Evolutionary conservation across 257 asterid species (phyloP).

Genomic region (Rauvolfia tetraphylla): DNA sequence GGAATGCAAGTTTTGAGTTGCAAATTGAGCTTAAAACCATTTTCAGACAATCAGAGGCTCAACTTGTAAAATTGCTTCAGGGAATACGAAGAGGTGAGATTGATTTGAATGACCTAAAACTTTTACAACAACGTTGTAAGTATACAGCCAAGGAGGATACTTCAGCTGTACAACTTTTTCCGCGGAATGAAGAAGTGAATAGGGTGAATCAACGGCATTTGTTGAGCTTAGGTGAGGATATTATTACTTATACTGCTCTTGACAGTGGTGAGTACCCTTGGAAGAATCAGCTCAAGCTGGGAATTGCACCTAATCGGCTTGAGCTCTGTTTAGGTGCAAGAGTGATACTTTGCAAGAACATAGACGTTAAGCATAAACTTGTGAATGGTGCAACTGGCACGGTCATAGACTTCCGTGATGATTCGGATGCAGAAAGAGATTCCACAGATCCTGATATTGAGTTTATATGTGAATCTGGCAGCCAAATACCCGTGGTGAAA

Average conservation of each 20-base stretch:
- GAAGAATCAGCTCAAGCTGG: constrained; percentile 46
- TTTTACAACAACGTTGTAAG: constrained; percentile 48
- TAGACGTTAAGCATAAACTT: constrained; percentile 35
- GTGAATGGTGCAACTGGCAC: constrained; percentile 84
- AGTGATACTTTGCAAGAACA: constrained; percentile 60
- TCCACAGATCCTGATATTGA: constrained; percentile 15
- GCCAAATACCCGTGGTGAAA: constrained; percentile 57
- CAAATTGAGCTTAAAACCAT: constrained; percentile 53
- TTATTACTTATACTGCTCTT: constrained; percentile 43
- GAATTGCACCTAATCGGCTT: constrained; percentile 57
- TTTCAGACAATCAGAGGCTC: constrained; percentile 61
- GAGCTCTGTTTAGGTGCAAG: constrained; percentile 63
- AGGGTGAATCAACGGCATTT: constrained; percentile 47
- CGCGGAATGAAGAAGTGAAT: constrained; percentile 51
- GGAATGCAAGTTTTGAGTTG: constrained; percentile 51
- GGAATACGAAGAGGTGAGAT: constrained; percentile 52
- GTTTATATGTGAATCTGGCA: constrained; percentile 40
- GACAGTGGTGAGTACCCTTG: constrained; percentile 44
- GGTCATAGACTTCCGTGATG: constrained; percentile 27
- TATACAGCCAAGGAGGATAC: constrained; percentile 57
- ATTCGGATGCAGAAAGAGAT: constrained; percentile 9
- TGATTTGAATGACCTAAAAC: constrained; percentile 40
- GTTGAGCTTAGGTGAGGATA: constrained; percentile 33
- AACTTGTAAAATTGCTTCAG: constrained; percentile 49
- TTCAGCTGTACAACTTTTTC: constrained; percentile 62